Evolutionary conservation across 139 green algal genomes (phyloP), one percentile per base, ranked within the genome.

Genomic region (Trebouxia sp.): DNA sequence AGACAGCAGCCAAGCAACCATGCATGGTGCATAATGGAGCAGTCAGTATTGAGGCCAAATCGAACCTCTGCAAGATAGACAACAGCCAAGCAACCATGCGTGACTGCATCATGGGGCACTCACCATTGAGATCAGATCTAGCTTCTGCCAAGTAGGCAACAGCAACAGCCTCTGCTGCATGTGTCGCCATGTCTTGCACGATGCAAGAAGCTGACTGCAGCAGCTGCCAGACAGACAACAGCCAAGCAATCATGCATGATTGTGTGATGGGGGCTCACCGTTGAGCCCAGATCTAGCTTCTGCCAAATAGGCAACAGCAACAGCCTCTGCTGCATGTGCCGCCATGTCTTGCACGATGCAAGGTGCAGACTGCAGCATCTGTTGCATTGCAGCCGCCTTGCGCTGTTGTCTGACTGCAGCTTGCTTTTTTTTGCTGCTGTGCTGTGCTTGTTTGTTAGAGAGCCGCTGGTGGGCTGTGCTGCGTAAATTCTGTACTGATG

Each of bases 331-430:
- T 0, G 80, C 79, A 3, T 28, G 37, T 5, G 89, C 79, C 3
- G 84, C 87, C 81, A 91, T 83, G 78, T 93, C 89, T 56, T 90
- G 80, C 35, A 92, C 56, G 30, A 91, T 81, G 7, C 56, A 43
- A 7, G 70, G 39, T 22, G 38, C 55, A 14, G 35, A 43, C 22
- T 56, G 50, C 35, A 83, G 56, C 56, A 65, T 32, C 56, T 41
- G 30, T 35, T 22, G 76, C 50, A 47, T n/a, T 7, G 76, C 76
- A 50, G 35, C 51, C 20, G 15, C 12, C 28, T 45, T 5, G 6
- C 76, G 24, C 30, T 74, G 76, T 35, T 24, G 76, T 37, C 6
- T 47, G 28, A 37, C 35, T 41, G 35, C 11, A 28, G 0, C n/a
- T 24, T 72, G 76, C 8, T 12, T 10, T 9, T 10, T 28, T 14